phyloP scores from a whole-genome alignment of 805 yeast genomes.

The Hanseniaspora jakobsenii region DNA sequence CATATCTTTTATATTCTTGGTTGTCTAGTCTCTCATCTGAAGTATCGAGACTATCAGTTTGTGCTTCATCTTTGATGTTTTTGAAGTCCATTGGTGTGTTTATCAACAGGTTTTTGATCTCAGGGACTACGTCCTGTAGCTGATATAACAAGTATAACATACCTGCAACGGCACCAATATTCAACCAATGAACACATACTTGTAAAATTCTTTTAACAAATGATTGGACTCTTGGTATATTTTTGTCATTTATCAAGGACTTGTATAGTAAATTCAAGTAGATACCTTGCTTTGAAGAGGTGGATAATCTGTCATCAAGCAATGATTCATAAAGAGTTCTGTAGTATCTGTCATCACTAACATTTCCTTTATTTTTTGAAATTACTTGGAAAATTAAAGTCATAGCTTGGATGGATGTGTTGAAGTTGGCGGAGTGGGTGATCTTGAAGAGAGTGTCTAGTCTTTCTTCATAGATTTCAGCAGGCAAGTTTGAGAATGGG shows the following conservation, averaged over 20 bases:
- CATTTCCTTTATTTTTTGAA: constrained; percentile 35
- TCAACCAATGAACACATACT: constrained; percentile 72
- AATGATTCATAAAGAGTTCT: constrained; percentile 82
- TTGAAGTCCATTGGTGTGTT: constrained; percentile 44
- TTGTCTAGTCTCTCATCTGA: no score
- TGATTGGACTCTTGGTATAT: constrained; percentile 58
- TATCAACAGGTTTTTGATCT: constrained; percentile 48
- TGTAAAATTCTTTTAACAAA: constrained; percentile 85
- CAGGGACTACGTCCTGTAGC: constrained; percentile 52
- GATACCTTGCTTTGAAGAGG: constrained; percentile 87
- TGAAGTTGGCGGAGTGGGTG: constrained; percentile 88
- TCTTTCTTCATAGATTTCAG: constrained; percentile 60
- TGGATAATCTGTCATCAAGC: constrained; percentile 67
- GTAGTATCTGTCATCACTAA: constrained; percentile 59
- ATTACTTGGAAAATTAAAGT: constrained; percentile 74
- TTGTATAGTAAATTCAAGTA: constrained; percentile 78
- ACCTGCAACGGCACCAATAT: constrained; percentile 79
- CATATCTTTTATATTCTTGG: constrained; percentile 38
- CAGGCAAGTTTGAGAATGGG: constrained; percentile 73
- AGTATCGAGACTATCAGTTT: constrained; percentile 20
- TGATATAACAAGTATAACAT: constrained; percentile 64
- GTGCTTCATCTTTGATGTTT: constrained; percentile 30
- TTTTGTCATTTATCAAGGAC: constrained; percentile 60
- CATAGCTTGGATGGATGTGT: constrained; percentile 86
- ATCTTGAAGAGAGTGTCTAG: constrained; percentile 75